phyloP scores from a whole-genome alignment of 768 basidiomycete species.

The Amanita fuliginea region DNA sequence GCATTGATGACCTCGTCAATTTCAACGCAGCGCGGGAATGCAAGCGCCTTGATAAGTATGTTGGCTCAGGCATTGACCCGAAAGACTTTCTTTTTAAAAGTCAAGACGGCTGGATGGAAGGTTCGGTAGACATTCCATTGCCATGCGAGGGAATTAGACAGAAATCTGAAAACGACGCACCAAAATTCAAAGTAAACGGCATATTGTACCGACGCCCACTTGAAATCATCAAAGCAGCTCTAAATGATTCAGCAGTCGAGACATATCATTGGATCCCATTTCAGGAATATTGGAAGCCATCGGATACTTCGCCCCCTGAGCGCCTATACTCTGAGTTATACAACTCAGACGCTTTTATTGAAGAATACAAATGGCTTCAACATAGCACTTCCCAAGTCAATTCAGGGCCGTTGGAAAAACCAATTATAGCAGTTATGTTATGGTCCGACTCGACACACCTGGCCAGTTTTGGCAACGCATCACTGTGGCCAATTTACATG shows the following conservation, averaged over 20 bases:
- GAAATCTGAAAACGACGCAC: background rate
- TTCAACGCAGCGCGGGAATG: background rate
- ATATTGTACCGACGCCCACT: background rate
- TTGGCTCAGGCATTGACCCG: background rate
- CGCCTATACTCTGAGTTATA: background rate
- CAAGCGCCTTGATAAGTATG: background rate
- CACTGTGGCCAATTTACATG: constrained; percentile 31
- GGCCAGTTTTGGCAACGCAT: constrained; percentile 23
- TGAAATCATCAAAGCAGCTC: background rate
- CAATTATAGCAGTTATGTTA: constrained; percentile 14
- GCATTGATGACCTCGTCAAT: background rate
- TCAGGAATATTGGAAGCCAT: background rate
- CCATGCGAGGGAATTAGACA: background rate
- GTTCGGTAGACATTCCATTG: background rate
- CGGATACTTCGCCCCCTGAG: background rate
- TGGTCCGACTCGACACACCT: constrained; percentile 25
- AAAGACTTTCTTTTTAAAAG: background rate
- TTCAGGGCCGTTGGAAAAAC: background rate
- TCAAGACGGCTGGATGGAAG: background rate
- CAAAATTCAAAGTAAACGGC: background rate
- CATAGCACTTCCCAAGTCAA: background rate
- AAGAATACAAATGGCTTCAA: background rate
- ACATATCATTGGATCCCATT: background rate
- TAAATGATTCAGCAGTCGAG: background rate
- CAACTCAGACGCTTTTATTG: background rate